These are phyloP conservation scores for Triticum turgidum DNA, from an alignment of 176 grass and related monocot genomes.

Conservation along the genomic window DNA sequence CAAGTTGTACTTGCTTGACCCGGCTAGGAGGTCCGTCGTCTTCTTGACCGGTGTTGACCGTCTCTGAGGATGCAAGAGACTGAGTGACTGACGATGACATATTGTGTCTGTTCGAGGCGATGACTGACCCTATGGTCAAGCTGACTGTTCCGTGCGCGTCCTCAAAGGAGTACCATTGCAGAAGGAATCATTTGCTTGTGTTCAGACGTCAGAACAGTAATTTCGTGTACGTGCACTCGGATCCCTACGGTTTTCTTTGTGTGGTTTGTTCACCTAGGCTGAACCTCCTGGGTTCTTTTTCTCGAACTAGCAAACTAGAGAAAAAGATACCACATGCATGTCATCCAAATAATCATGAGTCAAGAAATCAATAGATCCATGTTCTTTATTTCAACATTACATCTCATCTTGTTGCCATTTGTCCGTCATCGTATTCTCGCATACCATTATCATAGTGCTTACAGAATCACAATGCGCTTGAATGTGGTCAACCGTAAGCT, in stretches of 20 bases:
- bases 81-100: background rate
- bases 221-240: background rate
- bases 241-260: background rate
- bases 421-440: no score
- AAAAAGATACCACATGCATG: no score
- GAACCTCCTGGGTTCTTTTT: background rate
- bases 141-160: background rate
- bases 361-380: no score
- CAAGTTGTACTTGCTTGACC: background rate
- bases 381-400: no score
- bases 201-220: background rate
- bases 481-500: no score
- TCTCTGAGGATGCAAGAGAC: background rate
- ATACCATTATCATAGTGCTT: no score
- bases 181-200: background rate
- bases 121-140: background rate
- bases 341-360: no score
- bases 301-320: no score
- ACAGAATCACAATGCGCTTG: no score
- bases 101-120: background rate
- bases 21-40: slow-evolving; percentile 4
- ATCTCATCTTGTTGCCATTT: no score
- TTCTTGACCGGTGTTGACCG: slow-evolving; percentile 34
- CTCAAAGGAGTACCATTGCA: background rate
- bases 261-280: background rate